Evolutionary conservation across 257 asterid genomes (phyloP).

Genomic region (Salvia rosmarinus): DNA sequence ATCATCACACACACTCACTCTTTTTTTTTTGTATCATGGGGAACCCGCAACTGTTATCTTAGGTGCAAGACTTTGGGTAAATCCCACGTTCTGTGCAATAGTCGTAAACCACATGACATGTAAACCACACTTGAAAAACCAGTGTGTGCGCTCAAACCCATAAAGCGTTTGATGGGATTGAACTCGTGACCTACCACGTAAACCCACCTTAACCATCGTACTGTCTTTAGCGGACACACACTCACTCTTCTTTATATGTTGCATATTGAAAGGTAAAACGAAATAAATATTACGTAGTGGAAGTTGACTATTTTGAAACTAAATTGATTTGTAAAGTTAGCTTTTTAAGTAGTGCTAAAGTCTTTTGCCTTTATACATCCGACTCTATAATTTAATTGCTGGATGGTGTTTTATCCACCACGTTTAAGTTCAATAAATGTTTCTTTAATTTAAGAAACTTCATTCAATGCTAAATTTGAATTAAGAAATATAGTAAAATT

Average conservation of each 20-base stretch:
- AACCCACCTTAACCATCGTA: too few species aligned
- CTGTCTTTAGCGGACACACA: too few species aligned
- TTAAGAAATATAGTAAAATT: neutral
- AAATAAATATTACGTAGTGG: constrained; percentile 4
- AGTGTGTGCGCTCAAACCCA: too few species aligned
- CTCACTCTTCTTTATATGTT: neutral
- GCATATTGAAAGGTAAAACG: neutral
- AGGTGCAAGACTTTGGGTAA: too few species aligned
- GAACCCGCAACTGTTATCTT: too few species aligned
- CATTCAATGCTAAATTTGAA: neutral
- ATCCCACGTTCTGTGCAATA: too few species aligned
- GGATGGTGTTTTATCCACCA: constrained; percentile 1
- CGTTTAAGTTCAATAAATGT: constrained; percentile 3
- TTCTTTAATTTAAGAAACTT: neutral
- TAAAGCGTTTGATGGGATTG: too few species aligned
- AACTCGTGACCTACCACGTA: too few species aligned
- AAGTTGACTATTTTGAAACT: constrained; percentile 34
- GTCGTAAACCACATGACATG: too few species aligned
- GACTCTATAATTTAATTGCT: constrained; percentile 13
- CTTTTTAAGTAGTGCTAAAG: constrained; percentile 24
- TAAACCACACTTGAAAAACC: too few species aligned
- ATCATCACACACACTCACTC: neutral
- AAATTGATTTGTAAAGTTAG: constrained; percentile 32
- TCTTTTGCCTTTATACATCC: constrained; percentile 31
- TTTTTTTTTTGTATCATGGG: too few species aligned